phyloP scores from a whole-genome alignment of 2,329 filamentous ascomycete genomes.

The Salinomyces thailandicus region DNA sequence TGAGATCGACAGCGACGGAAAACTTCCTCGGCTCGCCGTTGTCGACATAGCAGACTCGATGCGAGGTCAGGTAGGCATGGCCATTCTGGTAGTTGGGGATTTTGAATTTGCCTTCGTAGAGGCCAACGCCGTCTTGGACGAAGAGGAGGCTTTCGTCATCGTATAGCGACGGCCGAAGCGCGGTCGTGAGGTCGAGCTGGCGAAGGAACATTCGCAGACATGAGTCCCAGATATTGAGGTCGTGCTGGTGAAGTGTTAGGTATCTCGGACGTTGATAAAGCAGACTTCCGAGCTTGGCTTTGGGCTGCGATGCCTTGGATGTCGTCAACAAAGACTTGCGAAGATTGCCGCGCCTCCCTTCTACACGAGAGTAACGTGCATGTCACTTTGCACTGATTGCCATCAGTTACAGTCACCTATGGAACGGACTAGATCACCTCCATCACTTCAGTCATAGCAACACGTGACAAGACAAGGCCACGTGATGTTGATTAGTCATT shows the following conservation, averaged over 20 bases:
- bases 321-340: too few relatives aligned
- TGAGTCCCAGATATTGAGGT: slow-evolving; percentile 36
- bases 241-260: not conserved
- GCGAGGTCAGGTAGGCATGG: slow-evolving; percentile 91
- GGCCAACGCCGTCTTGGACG: slow-evolving; percentile 91
- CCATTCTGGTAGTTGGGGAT: slow-evolving; percentile 89
- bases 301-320: too few relatives aligned
- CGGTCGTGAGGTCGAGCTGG: slow-evolving; percentile 89
- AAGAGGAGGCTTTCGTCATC: slow-evolving; percentile 92
- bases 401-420: too few relatives aligned
- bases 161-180: slow-evolving; percentile 81
- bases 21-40: slow-evolving; percentile 73
- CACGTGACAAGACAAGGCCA: too few relatives aligned
- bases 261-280: too few relatives aligned
- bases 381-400: too few relatives aligned
- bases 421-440: too few relatives aligned
- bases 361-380: too few relatives aligned
- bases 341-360: too few relatives aligned
- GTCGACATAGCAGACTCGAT: slow-evolving; percentile 91
- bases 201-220: slow-evolving; percentile 79
- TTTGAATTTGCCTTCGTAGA: slow-evolving; percentile 98
- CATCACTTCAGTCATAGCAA: too few relatives aligned
- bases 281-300: not conserved
- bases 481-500: too few relatives aligned
- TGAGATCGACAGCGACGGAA: slow-evolving; percentile 76